Conservation (phyloP, 2,329 filamentous ascomycete species). For the Ramichloridium luteum region DNA sequence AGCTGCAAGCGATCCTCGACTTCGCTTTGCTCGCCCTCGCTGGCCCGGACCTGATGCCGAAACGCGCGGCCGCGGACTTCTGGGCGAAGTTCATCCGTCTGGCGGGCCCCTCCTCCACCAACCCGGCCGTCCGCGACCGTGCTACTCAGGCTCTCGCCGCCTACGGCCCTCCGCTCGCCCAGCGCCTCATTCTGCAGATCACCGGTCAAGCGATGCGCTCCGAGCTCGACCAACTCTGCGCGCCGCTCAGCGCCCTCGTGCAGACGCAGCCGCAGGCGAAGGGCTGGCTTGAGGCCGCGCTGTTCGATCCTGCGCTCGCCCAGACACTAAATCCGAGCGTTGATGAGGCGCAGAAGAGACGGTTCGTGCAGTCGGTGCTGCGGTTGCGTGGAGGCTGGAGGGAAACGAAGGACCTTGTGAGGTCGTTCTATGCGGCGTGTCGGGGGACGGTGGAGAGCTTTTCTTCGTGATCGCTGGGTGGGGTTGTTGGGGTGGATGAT, state of each 20-base stretch:
- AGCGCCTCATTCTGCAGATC: slow-evolving; percentile 51
- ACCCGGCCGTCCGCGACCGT: slow-evolving; percentile 11
- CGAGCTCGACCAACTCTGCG: slow-evolving; percentile 58
- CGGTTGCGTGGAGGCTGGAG: slow-evolving; percentile 49
- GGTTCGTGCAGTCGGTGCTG: slow-evolving; percentile 55
- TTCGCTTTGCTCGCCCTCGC: slow-evolving; percentile 60
- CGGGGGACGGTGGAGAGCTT: slow-evolving; percentile 32
- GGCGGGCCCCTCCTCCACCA: slow-evolving; percentile 23
- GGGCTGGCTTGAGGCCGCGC: slow-evolving; percentile 42
- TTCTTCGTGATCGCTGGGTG: too few species aligned
- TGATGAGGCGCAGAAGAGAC: slow-evolving; percentile 44
- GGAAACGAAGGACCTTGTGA: slow-evolving; percentile 53
- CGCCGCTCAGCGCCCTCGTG: slow-evolving; percentile 56
- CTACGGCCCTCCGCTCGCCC: slow-evolving; percentile 49
- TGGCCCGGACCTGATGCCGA: slow-evolving; percentile 62
- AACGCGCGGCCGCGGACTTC: slow-evolving; percentile 60
- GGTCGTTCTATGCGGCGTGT: slow-evolving; percentile 61
- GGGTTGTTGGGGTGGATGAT: too few species aligned
- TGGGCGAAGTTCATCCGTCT: slow-evolving; percentile 48
- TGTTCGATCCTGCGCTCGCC: slow-evolving; percentile 44
- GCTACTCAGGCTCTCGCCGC: slow-evolving; percentile 37
- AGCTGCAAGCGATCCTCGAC: slow-evolving; percentile 42
- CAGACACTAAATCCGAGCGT: slow-evolving; percentile 40
- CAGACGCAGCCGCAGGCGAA: slow-evolving; percentile 18
- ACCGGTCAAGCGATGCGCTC: slow-evolving; percentile 57